Conservation (phyloP, 2,329 filamentous ascomycete genomes). For the Dichotomopilus funicola region DNA sequence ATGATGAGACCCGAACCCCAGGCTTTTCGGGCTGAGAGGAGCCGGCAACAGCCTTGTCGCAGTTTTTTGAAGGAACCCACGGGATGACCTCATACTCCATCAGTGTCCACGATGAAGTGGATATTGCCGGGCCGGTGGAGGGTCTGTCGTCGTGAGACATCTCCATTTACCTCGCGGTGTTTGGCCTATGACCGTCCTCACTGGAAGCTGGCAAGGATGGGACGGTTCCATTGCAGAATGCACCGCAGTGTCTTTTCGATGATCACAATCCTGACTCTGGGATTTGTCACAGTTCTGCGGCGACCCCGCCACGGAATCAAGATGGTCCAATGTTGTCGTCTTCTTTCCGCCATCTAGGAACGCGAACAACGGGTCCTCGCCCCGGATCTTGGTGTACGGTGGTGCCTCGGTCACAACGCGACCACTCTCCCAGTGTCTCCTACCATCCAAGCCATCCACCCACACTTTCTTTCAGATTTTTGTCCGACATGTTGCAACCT, state of each 20-base stretch:
- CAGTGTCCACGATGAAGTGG: slow-evolving; percentile 7
- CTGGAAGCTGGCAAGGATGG: too few relatives aligned
- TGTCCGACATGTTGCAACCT: not conserved
- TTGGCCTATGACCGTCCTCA: slow-evolving; percentile 2
- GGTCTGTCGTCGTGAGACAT: slow-evolving; percentile 1
- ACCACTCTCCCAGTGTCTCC: too few relatives aligned
- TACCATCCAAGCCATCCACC: too few relatives aligned
- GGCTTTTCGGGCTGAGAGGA: slow-evolving; percentile 2
- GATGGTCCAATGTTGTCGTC: slow-evolving; percentile 9
- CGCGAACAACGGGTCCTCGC: not conserved
- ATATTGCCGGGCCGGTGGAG: not conserved
- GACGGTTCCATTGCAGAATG: not conserved
- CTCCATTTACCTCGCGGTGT: not conserved
- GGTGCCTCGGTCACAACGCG: not conserved
- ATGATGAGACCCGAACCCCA: not conserved
- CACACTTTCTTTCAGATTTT: not conserved
- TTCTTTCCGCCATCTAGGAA: slow-evolving; percentile 5
- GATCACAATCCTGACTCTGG: slow-evolving; percentile 12
- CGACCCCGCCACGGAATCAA: not conserved
- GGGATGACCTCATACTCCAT: slow-evolving; percentile 11
- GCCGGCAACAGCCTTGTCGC: slow-evolving; percentile 6
- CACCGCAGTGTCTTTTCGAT: slow-evolving; percentile 3
- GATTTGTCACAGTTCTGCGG: slow-evolving; percentile 7
- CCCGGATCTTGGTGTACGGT: not conserved
- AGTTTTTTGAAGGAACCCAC: slow-evolving; percentile 4